Evolutionary conservation across 768 basidiomycete species (phyloP), one percentile per base, ranked within the genome.

Genomic region (Podaxis sp.): DNA sequence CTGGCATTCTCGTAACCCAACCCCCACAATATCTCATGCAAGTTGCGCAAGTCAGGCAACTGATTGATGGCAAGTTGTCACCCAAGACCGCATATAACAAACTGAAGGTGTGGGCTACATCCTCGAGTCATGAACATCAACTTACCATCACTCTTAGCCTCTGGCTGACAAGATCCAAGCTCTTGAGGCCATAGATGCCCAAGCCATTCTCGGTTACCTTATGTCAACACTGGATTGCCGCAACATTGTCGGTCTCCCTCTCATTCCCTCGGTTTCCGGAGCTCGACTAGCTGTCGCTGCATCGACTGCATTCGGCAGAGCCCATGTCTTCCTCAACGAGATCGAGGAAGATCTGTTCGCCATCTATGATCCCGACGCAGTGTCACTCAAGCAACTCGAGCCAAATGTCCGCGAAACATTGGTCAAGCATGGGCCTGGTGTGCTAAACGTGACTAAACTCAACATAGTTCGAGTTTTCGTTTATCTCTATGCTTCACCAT

Each of bases 11-110:
- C 2, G 67, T 82, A 24, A 74, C 74, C 2, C 69, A 71, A 24
- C 77, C 77, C 0, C 81, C 80, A 0, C 50, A 33, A 3, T 72
- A 77, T 58, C 71, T 82, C n/a, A 65, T 73, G 1, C 59, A 75
- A 15, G 58, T 79, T 12, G 62, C 76, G 10, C 50, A 7, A 22
- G 15, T 33, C 3, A 26, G 20, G 66, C 56, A 61, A 60, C 7
- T 50, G 12, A n/a, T n/a, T 36, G 4, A 63, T 22, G n/a, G 10
- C 30, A 20, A 26, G 22, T 38, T 62, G 11, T 62, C 61, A 13
- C 54, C 61, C 22, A 22, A 50, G 24, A 20, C 38, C 17, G 54
- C 55, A 15, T 28, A 48, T n/a, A 7, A 24, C 3, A 50, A 50
- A 30, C 26, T 62, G 13, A n/a, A 36, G 50, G 58, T 60, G 30